Evolutionary conservation across 73 alveolate species (phyloP).

Genomic region (Paramecium biaurelia): DNA sequence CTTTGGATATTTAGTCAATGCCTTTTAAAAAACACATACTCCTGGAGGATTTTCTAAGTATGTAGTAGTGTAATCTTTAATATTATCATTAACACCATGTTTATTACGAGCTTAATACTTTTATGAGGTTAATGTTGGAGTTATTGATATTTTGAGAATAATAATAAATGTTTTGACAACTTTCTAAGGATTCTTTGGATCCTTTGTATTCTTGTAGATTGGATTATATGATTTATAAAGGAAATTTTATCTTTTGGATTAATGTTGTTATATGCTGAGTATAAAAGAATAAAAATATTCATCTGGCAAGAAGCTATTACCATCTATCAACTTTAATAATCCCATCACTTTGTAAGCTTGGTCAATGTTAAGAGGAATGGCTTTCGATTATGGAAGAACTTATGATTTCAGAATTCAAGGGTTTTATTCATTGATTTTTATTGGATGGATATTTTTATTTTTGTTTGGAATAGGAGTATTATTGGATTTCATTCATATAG

Average conservation of each 20-base stretch:
- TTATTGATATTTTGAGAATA: not conserved
- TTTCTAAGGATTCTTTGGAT: constrained; percentile 11
- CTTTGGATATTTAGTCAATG: not conserved
- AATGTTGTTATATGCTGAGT: constrained; percentile 11
- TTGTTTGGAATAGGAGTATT: not conserved
- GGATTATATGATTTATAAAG: constrained; percentile 21
- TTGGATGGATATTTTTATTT: not conserved
- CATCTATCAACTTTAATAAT: constrained; percentile 36
- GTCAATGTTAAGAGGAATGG: constrained; percentile 20
- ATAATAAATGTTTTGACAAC: not conserved
- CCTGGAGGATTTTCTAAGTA: not conserved
- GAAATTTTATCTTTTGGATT: not conserved
- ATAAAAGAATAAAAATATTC: not conserved
- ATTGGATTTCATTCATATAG: not conserved
- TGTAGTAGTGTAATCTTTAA: not conserved
- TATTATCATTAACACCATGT: constrained; percentile 7
- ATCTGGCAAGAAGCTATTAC: not conserved
- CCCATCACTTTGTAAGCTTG: constrained; percentile 16
- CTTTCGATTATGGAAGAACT: constrained; percentile 40
- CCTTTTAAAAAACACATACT: not conserved
- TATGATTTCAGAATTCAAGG: constrained; percentile 43
- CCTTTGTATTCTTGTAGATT: not conserved
- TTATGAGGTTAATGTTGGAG: not conserved
- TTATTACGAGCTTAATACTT: not conserved
- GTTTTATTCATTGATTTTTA: constrained; percentile 34